These are phyloP conservation scores for Abrus pulchellus DNA, from an alignment of 306 rosid genomes.

Conservation along the genomic window DNA sequence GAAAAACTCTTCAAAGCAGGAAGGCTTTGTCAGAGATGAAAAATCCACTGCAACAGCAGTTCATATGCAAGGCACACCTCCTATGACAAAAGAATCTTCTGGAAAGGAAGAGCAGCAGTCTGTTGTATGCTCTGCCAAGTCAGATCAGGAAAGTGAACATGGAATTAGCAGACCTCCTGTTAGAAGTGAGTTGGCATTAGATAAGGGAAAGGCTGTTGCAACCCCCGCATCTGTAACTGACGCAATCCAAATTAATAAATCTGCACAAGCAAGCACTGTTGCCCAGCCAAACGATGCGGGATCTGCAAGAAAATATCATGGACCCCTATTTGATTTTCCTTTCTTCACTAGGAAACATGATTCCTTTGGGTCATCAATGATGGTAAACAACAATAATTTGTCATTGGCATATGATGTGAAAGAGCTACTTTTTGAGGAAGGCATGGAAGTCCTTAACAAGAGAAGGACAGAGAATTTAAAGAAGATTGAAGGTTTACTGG, in stretches of 20 bases:
- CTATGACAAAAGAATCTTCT: slow-evolving; percentile 68
- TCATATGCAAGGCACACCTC: slow-evolving; percentile 61
- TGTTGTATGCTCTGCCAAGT: slow-evolving; percentile 56
- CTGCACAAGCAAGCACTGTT: slow-evolving; percentile 64
- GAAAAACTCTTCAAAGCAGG: slow-evolving; percentile 64
- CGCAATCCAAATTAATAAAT: slow-evolving; percentile 64
- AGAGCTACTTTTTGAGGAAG: slow-evolving; percentile 94
- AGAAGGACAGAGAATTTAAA: slow-evolving; percentile 77
- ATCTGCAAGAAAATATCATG: slow-evolving; percentile 85
- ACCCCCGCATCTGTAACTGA: slow-evolving; percentile 69
- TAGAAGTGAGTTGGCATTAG: slow-evolving; percentile 68
- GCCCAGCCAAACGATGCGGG: slow-evolving; percentile 74
- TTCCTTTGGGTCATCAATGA: slow-evolving; percentile 84
- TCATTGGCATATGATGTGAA: slow-evolving; percentile 89
- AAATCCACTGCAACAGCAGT: slow-evolving; percentile 56
- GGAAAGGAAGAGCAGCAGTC: slow-evolving; percentile 80
- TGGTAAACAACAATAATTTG: slow-evolving; percentile 74
- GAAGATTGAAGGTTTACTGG: slow-evolving; percentile 91
- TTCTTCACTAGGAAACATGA: slow-evolving; percentile 93
- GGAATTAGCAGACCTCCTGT: slow-evolving; percentile 58
- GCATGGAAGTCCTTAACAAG: slow-evolving; percentile 78
- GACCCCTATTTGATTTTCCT: slow-evolving; percentile 98
- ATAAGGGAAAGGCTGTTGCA: slow-evolving; percentile 85
- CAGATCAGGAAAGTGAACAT: slow-evolving; percentile 73
- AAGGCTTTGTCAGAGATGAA: slow-evolving; percentile 71